Base-by-base conservation (phyloP, 2,329 filamentous ascomycete species). In the Neopestalotiopsis rosae region DNA sequence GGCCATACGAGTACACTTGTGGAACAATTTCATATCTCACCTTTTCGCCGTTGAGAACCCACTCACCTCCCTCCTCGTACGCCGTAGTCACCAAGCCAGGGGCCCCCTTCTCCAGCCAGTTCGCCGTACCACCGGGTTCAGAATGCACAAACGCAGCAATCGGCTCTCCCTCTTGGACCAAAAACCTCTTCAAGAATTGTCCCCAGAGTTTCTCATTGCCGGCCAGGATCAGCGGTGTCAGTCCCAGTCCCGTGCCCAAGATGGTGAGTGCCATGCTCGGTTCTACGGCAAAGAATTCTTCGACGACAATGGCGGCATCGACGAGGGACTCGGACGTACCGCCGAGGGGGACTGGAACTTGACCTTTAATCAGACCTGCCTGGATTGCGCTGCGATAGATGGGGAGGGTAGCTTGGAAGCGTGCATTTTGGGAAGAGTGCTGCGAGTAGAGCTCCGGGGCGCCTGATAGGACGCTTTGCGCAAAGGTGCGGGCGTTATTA, bases 41-140 rank as follows among this genome's bases (percentile, higher is more conserved):
- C 82, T 89, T 88, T 71, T 88, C 86, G 3, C 87, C 87, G 72
- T 83, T 84, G 32, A 89, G 72, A 2, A 88, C 73, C 83, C 84
- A 88, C 58, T 84, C 80, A 45, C 86, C 81, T 0, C 83, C 85
- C n/a, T 87, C 83, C 10, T 74, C 74, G 24, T 76, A 76, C 0
- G 86, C 86, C 1, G 83, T 86, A 3, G 86, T 88, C 61, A 81
- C 76, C 49, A 89, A 75, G 0, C 87, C 86, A 3, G 76, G 76
- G 0, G 79, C 84, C 1, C 85, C 86, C 59, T 80, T 81, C 72
- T 88, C 85, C 12, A 87, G 74, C 73, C 80, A 87, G 73, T 89
- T 88, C 5, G 86, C 85, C 13, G 83, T 83, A 0, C 86, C 86
- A 1, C 77, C 79, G 0, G 86, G 86, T 74, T 89, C 86, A 34